These are phyloP conservation scores for Crithidia sp. DNA, from an alignment of 208 protist genomes.

Conservation along the genomic window DNA sequence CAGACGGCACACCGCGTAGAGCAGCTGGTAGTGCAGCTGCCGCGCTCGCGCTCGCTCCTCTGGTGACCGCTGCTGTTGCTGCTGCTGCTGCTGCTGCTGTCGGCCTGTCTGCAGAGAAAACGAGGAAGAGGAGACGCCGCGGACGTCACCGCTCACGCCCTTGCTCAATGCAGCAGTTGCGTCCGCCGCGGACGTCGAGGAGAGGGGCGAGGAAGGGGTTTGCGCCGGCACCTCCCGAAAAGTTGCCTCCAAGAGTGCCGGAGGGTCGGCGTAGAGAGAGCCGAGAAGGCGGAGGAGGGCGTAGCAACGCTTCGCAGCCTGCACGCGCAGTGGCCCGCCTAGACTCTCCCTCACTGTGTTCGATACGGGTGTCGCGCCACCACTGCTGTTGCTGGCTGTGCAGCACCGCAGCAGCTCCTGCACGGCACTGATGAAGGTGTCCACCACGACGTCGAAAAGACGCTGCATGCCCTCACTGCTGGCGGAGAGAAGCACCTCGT, in stretches of 20 bases:
- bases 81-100: not conserved
- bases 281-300: slow-evolving; percentile 16
- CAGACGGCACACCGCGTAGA: slow-evolving; percentile 42
- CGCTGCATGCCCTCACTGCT: slow-evolving; percentile 18
- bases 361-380: not conserved
- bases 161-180: too few species aligned
- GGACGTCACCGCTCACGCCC: not conserved
- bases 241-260: not conserved
- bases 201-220: not conserved
- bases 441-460: slow-evolving; percentile 23
- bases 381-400: not conserved
- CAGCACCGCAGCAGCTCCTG: slow-evolving; percentile 16
- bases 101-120: not conserved
- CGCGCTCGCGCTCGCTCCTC: slow-evolving; percentile 11
- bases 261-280: slow-evolving; percentile 17
- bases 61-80: not conserved
- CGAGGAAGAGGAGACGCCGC: not conserved
- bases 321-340: not conserved
- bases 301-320: not conserved
- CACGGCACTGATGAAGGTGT: slow-evolving; percentile 22
- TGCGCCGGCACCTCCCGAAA: not conserved
- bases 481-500: slow-evolving; percentile 1
- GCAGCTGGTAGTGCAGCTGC: slow-evolving; percentile 38
- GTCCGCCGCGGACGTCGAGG: too few species aligned
- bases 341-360: too few species aligned